Evolutionary conservation across 2,329 filamentous ascomycete species (phyloP).

Genomic region (Penicillium sp.): DNA sequence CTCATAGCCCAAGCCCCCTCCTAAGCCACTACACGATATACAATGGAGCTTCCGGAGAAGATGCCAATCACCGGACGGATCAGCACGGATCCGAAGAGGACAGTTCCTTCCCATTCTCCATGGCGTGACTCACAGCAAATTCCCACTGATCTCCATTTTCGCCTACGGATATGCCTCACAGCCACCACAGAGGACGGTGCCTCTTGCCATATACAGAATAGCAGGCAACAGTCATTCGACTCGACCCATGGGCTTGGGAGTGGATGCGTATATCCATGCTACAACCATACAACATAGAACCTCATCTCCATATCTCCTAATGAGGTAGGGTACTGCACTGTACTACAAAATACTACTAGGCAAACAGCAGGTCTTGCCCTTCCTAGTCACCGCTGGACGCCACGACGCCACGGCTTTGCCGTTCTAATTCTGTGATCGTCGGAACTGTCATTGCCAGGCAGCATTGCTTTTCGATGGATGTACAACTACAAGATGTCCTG

Average conservation of each 20-base stretch:
- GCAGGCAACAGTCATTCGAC: background rate
- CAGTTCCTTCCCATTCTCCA: background rate
- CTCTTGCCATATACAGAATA: background rate
- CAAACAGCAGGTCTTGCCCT: background rate
- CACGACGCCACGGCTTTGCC: slow-evolving; percentile 14
- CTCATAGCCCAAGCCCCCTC: background rate
- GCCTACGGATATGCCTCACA: background rate
- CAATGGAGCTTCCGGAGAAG: background rate
- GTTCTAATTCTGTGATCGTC: background rate
- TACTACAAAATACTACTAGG: too few species aligned
- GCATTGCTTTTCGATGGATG: background rate
- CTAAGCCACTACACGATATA: background rate
- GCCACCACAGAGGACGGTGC: background rate
- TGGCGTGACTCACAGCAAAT: background rate
- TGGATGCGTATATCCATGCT: background rate
- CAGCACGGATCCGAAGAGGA: background rate
- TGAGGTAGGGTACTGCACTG: background rate
- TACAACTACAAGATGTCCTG: background rate
- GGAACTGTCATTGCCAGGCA: slow-evolving; percentile 19
- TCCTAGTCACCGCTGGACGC: slow-evolving; percentile 5
- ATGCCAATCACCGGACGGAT: background rate
- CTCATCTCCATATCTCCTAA: background rate
- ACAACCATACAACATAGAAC: background rate
- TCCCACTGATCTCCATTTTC: background rate
- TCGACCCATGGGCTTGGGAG: too few species aligned